Percentiles rank a stretch among this genome's conserved stretches.
phyloP scores from a whole-genome alignment of 768 basidiomycete species.

The Lentinus brumalis region DNA sequence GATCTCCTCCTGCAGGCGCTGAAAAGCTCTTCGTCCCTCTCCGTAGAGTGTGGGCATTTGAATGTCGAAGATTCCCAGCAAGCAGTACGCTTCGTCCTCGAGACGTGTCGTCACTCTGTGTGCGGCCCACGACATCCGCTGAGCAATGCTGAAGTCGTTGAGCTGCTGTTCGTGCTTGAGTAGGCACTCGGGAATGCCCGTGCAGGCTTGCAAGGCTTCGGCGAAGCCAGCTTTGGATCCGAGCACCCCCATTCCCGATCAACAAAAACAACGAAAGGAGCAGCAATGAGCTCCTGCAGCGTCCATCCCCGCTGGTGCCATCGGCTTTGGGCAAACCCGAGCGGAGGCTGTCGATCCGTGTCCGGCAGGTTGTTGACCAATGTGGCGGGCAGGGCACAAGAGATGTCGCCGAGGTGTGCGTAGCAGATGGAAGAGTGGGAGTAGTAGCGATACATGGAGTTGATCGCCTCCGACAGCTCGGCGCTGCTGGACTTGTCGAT shows the following conservation, averaged over 20 bases:
- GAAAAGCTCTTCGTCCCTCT: conserved; percentile 8
- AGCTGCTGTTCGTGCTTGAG: background rate
- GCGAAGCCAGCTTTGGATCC: background rate
- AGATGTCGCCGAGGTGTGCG: conserved; percentile 1
- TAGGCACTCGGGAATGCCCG: background rate
- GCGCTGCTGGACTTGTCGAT: conserved; percentile 11
- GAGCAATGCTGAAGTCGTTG: background rate
- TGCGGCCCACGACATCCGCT: conserved; percentile 13
- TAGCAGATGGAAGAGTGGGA: background rate
- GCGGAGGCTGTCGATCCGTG: background rate
- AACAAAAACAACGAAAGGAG: background rate
- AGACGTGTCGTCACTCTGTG: conserved; percentile 5
- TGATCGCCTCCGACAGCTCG: conserved; percentile 12
- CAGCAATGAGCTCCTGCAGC: conserved; percentile 2
- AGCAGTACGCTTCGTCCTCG: conserved; percentile 14
- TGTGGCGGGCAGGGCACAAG: background rate
- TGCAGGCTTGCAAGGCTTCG: background rate
- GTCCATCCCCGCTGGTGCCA: conserved; percentile 10
- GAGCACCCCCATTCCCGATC: background rate
- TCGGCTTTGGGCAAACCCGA: background rate
- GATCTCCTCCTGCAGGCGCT: conserved; percentile 9
- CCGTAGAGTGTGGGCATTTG: conserved; percentile 12
- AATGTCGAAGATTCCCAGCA: conserved; percentile 7
- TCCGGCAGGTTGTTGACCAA: no score
- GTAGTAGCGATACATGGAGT: conserved; percentile 10